A percentile compares a stretch with the other conserved stretches of the same genome.
phyloP scores from a whole-genome alignment of 441 rosid species.

The Euphorbia corollata region DNA sequence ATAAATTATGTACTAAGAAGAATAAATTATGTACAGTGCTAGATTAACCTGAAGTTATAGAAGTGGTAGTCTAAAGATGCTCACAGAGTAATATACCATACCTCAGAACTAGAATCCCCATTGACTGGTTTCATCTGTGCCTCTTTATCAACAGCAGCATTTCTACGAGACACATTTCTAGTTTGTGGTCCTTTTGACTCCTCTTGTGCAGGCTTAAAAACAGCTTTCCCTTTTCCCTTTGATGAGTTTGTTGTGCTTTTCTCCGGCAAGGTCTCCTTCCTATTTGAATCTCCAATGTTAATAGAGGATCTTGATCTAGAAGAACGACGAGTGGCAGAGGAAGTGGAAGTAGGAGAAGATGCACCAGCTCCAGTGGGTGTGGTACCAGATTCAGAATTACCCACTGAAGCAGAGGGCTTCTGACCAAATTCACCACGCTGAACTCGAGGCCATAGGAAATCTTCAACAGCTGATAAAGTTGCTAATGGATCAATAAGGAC shows the following conservation, averaged over 20 bases:
- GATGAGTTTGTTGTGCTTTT: constrained; percentile 66
- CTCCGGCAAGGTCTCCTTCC: constrained; percentile 62
- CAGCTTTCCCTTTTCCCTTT: constrained; percentile 97
- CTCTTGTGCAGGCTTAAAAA: constrained; percentile 69
- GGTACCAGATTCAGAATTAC: constrained; percentile 61
- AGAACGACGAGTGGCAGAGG: constrained; percentile 68
- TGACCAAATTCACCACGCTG: constrained; percentile 82
- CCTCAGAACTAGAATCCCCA: constrained; percentile 95
- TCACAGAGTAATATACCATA: constrained; percentile 22
- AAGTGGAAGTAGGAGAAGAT: constrained; percentile 73
- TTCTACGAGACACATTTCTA: constrained; percentile 83
- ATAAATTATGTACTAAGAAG: neutral
- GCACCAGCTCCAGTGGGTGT: constrained; percentile 64
- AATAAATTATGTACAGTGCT: neutral
- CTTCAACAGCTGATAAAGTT: constrained; percentile 93
- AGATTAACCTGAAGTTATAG: neutral
- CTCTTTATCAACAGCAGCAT: constrained; percentile 74
- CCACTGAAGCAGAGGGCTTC: constrained; percentile 58
- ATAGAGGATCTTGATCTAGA: constrained; percentile 81
- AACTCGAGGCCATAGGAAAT: constrained; percentile 96
- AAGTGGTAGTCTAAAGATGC: neutral
- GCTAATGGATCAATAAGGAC: constrained; percentile 98
- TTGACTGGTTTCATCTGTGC: constrained; percentile 49
- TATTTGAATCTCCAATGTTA: constrained; percentile 62
- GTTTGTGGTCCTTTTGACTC: constrained; percentile 93